Evolutionary conservation across 2,329 filamentous ascomycete genomes (phyloP).

Genomic region (Stemphylium lycopersici): DNA sequence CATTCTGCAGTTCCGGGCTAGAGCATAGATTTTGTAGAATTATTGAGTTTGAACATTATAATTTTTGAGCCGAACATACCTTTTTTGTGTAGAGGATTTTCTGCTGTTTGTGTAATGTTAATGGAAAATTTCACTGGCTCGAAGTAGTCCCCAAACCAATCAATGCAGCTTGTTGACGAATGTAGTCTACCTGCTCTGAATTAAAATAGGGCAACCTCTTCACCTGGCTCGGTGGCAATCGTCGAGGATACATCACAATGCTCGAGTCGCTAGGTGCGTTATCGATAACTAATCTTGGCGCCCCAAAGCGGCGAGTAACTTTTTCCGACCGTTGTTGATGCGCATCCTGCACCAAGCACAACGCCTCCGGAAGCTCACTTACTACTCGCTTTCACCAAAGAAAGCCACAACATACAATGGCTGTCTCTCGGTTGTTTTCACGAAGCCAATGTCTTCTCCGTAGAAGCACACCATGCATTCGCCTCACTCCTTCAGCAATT

Average conservation of each 20-base stretch:
- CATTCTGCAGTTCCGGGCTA: slow-evolving; percentile 61
- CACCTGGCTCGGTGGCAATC: no score
- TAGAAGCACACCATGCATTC: slow-evolving; percentile 15
- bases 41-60: neutral
- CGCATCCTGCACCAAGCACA: neutral
- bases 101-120: neutral
- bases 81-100: no score
- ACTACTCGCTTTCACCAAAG: neutral
- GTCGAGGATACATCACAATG: neutral
- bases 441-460: slow-evolving; percentile 17
- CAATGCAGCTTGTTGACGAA: no score
- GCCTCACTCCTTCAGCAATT: slow-evolving; percentile 17
- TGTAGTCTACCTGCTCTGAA: no score
- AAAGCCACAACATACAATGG: slow-evolving; percentile 14
- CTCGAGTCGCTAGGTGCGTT: neutral
- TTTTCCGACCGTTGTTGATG: neutral
- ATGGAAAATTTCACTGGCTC: no score
- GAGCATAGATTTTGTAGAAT: slow-evolving; percentile 2
- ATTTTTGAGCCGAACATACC: neutral
- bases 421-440: slow-evolving; percentile 17
- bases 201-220: no score
- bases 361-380: neutral
- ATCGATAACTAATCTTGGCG: slow-evolving; percentile 8
- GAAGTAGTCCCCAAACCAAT: no score
- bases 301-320: slow-evolving; percentile 1